Evolutionary conservation across 768 basidiomycete species (phyloP), one percentile per base, ranked within the genome.

Genomic region (Pulveroboletus sp.): DNA sequence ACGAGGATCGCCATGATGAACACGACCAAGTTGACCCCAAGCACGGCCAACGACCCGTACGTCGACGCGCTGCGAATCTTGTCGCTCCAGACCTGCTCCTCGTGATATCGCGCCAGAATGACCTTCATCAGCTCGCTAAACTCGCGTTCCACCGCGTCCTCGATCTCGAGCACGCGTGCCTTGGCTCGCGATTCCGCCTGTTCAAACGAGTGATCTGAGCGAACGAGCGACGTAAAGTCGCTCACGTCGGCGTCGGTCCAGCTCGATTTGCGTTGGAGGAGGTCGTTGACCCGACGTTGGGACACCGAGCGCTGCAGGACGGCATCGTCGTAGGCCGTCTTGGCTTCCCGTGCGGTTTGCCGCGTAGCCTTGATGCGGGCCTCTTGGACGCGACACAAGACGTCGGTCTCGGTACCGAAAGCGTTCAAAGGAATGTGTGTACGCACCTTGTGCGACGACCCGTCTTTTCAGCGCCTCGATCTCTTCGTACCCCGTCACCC

Each of bases 61-160:
- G 96, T 97, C 54, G 90, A 93, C 23, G 88, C 86, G 58, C 89
- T 92, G 30, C 96, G 83, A 51, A 99, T 96, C 71, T 99, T 99
- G 75, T 99, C 95, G 45, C 90, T 93, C 96, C 96, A 99, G 3
- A 97, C 83, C 67, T 99, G 96, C 65, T 99, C 96, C 70, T 97
- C 95, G 71, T 98, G 95, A 68, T 98, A 98, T 32, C 95, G 79
- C 42, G 81, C 83, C 50, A 99, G 78, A 61, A 98, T 98, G 10
- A 80, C 75, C 48, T 83, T 83, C 86, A 95, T 89, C 56, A 97
- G 77, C 63, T 83, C 86, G 61, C 77, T 85, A 65, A 98, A 96
- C 58, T 86, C 89, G 38, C 79, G 79, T 57, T 99, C 96, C 16
- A 93, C 90, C 2, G 78, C 80, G 43, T 81, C 78, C 58, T 99